Conservation (phyloP, 2,329 filamentous ascomycete species). For the Eurotiales sp. region DNA sequence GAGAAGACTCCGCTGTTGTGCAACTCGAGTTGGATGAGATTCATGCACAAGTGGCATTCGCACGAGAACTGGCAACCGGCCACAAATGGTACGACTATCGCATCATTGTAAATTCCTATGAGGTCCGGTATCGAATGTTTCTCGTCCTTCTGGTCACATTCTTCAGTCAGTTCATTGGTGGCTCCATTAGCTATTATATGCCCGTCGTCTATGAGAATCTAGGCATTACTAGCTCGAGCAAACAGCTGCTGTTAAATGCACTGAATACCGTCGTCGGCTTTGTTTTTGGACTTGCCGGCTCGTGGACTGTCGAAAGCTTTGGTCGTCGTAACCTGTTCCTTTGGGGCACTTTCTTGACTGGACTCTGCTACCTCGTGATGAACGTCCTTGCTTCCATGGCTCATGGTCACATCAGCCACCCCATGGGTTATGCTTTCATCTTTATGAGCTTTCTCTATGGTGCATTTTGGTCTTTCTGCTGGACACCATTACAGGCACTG, state of each 20-base stretch:
- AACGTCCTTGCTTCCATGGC: constrained; percentile 33
- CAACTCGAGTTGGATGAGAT: constrained; percentile 25
- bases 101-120: background rate
- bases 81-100: background rate
- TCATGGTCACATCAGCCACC: constrained; percentile 19
- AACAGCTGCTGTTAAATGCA: background rate
- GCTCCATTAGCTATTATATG: background rate
- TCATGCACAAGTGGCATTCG: background rate
- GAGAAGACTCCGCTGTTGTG: constrained; percentile 24
- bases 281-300: background rate
- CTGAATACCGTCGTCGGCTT: background rate
- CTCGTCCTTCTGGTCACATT: background rate
- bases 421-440: constrained; percentile 18
- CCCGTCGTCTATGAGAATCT: background rate
- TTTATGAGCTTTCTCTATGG: constrained; percentile 43
- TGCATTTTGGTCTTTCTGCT: constrained; percentile 42
- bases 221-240: background rate
- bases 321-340: constrained; percentile 9
- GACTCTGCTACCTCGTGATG: constrained; percentile 2
- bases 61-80: background rate
- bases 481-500: constrained; percentile 27
- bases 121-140: constrained; percentile 5
- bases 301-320: background rate
- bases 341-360: constrained; percentile 1
- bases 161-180: background rate